Evolutionary conservation across 768 basidiomycete species (phyloP).

Genomic region (Naganishia randhawae): DNA sequence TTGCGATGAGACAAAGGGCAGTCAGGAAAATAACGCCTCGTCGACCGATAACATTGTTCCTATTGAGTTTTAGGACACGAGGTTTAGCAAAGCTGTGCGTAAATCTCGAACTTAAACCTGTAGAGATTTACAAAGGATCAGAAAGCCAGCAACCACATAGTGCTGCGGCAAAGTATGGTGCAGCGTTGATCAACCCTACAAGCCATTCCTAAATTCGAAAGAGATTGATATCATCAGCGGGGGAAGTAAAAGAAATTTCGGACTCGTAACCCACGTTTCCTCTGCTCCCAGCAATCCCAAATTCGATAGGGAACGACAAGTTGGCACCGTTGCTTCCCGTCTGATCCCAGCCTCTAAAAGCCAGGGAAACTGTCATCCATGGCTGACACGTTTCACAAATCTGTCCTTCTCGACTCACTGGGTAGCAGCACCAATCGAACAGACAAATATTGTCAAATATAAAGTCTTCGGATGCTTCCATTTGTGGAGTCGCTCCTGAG

Average conservation of each 20-base stretch:
- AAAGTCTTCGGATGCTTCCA: constrained; percentile 46
- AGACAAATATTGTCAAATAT: constrained; percentile 38
- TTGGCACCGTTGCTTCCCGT: constrained; percentile 45
- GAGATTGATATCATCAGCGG: constrained; percentile 24
- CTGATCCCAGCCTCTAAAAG: no score
- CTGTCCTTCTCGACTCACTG: constrained; percentile 31
- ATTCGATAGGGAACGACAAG: constrained; percentile 48
- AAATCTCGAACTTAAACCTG: not conserved
- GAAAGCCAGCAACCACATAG: constrained; percentile 3
- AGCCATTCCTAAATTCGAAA: constrained; percentile 41
- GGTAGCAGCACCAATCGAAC: constrained; percentile 38
- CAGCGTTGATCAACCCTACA: constrained; percentile 41
- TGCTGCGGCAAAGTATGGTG: constrained; percentile 34
- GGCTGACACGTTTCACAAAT: no score
- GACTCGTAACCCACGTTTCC: not conserved
- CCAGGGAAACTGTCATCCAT: no score
- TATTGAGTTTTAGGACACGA: not conserved
- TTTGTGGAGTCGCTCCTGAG: constrained; percentile 41
- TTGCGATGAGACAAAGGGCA: constrained; percentile 53
- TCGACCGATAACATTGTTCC: constrained; percentile 60
- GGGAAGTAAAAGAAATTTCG: constrained; percentile 29
- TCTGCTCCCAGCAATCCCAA: constrained; percentile 30
- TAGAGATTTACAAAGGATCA: constrained; percentile 1
- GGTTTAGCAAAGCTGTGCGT: not conserved
- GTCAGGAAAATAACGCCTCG: constrained; percentile 60